Percentiles rank a stretch among this genome's conserved stretches.
phyloP scores from a whole-genome alignment of 148 eudicot genomes.

The Pouteria glomerata region DNA sequence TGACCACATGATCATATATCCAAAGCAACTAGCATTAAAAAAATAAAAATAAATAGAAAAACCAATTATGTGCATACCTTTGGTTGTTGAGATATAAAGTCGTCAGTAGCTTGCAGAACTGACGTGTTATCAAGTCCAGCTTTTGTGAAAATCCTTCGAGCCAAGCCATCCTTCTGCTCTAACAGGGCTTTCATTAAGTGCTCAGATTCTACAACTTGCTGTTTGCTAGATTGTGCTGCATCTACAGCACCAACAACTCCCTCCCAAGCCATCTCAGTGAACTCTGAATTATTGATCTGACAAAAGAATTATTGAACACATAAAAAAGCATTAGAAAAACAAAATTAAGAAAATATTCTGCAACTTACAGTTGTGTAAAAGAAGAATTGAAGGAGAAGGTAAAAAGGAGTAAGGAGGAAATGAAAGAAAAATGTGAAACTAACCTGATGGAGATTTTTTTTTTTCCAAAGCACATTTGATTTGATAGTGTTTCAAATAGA shows the following conservation, averaged over 20 bases:
- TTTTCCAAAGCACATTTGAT: background rate
- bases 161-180: constrained; percentile 95
- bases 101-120: constrained; percentile 77
- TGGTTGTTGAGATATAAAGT: constrained; percentile 84
- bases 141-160: constrained; percentile 82
- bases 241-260: constrained; percentile 84
- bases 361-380: background rate
- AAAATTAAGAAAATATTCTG: background rate
- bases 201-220: constrained; percentile 94
- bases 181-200: constrained; percentile 89
- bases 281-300: constrained; percentile 75
- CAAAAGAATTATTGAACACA: constrained; percentile 8
- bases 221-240: constrained; percentile 71
- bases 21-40: background rate
- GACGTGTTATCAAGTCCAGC: constrained; percentile 93
- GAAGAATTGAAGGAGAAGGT: background rate
- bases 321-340: constrained; percentile 1
- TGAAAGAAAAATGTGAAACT: background rate
- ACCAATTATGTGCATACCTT: constrained; percentile 43
- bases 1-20: constrained; percentile 3
- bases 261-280: constrained; percentile 99
- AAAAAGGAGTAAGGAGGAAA: background rate
- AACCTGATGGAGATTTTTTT: background rate
- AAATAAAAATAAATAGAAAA: no score
- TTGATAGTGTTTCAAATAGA: background rate